A percentile compares a stretch with the other conserved stretches of the same genome.
Conservation (phyloP, 352 stramenopile genomes). For the Phytophthora nicotianae region DNA sequence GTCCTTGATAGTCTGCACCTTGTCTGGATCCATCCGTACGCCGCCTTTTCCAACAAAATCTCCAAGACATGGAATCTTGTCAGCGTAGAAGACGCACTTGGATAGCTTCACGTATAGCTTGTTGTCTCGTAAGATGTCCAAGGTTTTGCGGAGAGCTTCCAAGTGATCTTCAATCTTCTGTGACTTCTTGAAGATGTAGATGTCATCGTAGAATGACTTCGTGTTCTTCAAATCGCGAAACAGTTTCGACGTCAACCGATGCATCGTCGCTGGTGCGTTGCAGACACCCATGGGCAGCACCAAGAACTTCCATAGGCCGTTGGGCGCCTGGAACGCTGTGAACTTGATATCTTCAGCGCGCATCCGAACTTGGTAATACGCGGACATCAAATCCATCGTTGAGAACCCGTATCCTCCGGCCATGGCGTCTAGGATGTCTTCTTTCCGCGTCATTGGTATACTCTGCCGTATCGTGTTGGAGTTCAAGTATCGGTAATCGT, state of each 20-base stretch:
- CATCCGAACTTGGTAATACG: background rate
- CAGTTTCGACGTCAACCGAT: slow-evolving; percentile 9
- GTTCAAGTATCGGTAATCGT: background rate
- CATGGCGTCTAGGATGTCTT: background rate
- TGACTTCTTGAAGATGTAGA: slow-evolving; percentile 3
- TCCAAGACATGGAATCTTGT: slow-evolving; percentile 4
- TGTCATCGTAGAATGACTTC: slow-evolving; percentile 18
- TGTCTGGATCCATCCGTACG: slow-evolving; percentile 9
- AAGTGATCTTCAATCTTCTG: slow-evolving; percentile 7
- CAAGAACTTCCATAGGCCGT: slow-evolving; percentile 12
- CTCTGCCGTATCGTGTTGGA: background rate
- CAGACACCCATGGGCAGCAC: slow-evolving; percentile 9
- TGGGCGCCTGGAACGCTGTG: slow-evolving; percentile 1
- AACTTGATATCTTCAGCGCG: background rate
- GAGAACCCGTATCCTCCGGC: background rate
- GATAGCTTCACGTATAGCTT: slow-evolving; percentile 17
- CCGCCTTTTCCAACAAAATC: slow-evolving; percentile 4
- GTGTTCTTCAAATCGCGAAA: slow-evolving; percentile 2
- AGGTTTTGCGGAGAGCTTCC: slow-evolving; percentile 1
- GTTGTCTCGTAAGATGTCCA: slow-evolving; percentile 5
- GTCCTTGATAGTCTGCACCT: slow-evolving; percentile 16
- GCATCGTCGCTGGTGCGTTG: slow-evolving; percentile 6
- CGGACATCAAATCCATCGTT: background rate
- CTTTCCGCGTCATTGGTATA: background rate
- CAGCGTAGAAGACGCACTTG: slow-evolving; percentile 11